phyloP scores from a whole-genome alignment of 2,329 filamentous ascomycete genomes.

The Pezicula radicicola region DNA sequence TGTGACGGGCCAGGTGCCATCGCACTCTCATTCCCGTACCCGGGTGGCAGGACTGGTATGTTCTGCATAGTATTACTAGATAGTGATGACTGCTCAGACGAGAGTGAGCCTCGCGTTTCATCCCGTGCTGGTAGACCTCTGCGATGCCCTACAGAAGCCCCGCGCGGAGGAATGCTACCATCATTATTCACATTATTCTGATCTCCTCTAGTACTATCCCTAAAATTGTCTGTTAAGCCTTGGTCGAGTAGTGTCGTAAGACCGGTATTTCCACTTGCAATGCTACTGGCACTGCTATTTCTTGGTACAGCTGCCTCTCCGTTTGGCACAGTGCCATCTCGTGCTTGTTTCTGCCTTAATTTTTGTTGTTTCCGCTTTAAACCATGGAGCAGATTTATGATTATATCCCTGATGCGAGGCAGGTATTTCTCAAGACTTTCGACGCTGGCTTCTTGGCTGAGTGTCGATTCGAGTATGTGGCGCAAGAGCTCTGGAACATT shows the following conservation, averaged over 20 bases:
- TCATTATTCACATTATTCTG: conserved; percentile 19
- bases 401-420: conserved; percentile 94
- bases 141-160: conserved; percentile 28
- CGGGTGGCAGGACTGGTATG: conserved; percentile 71
- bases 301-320: conserved; percentile 21
- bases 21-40: conserved; percentile 57
- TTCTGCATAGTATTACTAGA: conserved; percentile 77
- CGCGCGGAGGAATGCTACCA: conserved; percentile 42
- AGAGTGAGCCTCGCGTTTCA: conserved; percentile 46
- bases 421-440: conserved; percentile 92
- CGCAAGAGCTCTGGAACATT: conserved; percentile 91
- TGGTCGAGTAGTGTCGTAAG: conserved; percentile 59
- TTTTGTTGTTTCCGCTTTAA: conserved; percentile 96
- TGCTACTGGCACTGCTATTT: conserved; percentile 56
- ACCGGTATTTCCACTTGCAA: conserved; percentile 54
- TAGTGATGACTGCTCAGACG: conserved; percentile 60
- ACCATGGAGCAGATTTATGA: conserved; percentile 94
- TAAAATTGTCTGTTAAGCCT: conserved; percentile 32
- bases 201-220: conserved; percentile 12
- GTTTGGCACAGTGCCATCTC: conserved; percentile 35
- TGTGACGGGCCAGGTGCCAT: conserved; percentile 41
- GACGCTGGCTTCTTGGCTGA: conserved; percentile 93
- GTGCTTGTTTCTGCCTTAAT: conserved; percentile 61
- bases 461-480: conserved; percentile 88
- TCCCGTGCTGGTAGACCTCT: conserved; percentile 39